Percentiles rank a stretch among this genome's conserved stretches.
These are phyloP conservation scores for Geoglossum glabrum DNA, from an alignment of 495 filamentous ascomycete genomes.

Conservation along the genomic window DNA sequence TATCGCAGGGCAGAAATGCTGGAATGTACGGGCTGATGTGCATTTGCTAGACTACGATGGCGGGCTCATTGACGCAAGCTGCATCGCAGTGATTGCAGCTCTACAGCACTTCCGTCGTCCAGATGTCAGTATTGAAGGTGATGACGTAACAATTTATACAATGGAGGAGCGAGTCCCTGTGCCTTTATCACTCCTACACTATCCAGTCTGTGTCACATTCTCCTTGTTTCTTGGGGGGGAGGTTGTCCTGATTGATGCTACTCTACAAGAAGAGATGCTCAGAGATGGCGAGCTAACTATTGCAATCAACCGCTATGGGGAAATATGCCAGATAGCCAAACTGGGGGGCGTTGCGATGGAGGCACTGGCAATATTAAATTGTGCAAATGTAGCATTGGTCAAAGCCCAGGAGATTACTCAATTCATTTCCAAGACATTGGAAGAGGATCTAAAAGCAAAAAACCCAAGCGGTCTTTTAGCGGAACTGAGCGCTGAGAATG, in stretches of 20 bases:
- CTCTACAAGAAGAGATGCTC: constrained; percentile 65
- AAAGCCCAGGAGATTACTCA: constrained; percentile 64
- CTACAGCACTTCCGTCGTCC: constrained; percentile 78
- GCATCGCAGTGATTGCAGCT: constrained; percentile 69
- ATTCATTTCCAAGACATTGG: constrained; percentile 47
- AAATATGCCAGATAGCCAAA: constrained; percentile 83
- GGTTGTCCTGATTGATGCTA: constrained; percentile 53
- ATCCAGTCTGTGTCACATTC: constrained; percentile 74
- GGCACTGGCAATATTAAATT: constrained; percentile 51
- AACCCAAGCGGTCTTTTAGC: constrained; percentile 55
- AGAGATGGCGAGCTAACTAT: constrained; percentile 69
- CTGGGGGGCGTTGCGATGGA: constrained; percentile 63
- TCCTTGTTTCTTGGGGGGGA: constrained; percentile 49
- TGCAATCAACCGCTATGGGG: constrained; percentile 70
- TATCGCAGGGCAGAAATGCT: constrained; percentile 72
- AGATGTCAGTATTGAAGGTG: constrained; percentile 67
- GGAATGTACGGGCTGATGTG: constrained; percentile 71
- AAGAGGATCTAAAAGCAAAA: constrained; percentile 54
- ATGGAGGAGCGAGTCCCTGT: constrained; percentile 77
- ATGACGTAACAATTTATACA: constrained; percentile 59
- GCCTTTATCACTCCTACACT: constrained; percentile 70
- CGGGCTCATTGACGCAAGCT: constrained; percentile 64
- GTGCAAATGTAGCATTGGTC: constrained; percentile 42
- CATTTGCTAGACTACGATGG: constrained; percentile 83
- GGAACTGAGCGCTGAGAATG: constrained; percentile 73